Evolutionary conservation across 257 asterid species (phyloP), one percentile per base, ranked within the genome.

Genomic region (Solanum bulbocastanum): DNA sequence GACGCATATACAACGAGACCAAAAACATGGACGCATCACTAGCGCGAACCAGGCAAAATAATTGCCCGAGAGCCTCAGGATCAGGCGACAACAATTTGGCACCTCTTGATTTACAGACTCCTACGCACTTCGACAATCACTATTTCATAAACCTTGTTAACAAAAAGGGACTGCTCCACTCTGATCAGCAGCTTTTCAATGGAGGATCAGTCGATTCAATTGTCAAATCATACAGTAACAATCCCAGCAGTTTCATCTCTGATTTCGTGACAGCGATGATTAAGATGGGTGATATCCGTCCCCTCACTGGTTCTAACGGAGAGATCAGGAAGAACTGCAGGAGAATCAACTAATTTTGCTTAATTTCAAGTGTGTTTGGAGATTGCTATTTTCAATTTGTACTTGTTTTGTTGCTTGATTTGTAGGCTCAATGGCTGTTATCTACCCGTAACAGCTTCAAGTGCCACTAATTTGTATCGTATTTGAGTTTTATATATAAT

Each of bases 281-380:
- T 86, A 93, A 83, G 87, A 97, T 96, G 98, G 98, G 98, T 3
- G 95, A 96, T 33, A 92, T 94, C 22, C 89, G 90, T 5, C 98
- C 97, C 33, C 94, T 95, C n/a, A 95, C 98, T 0, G 98, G 99
- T 20, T 89, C 92, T 0, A 91, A 89, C 0, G 99, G 99, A 20
- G 97, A 95, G 92, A 88, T 95, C 6, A 93, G 99, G 94, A 93
- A 42, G 86, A 95, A 96, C 36, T 96, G 98, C 93, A 92, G 98
- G 91, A 92, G 92, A 90, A 6, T 56, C 14, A 96, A 96, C 60
- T 93, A 88, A 83, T 71, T 84, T 2, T 42, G 72, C 4, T 62
- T 39, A 20, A 11, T 32, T 39, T 32, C 10, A 18, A n/a, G 5
- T 20, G 42, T n/a, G 13, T 7, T 39, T 79, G 58, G 12, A 13